Evolutionary conservation across 2,329 filamentous ascomycete species (phyloP), one percentile per base, ranked within the genome.

Genomic region (Shiraia bambusicola): DNA sequence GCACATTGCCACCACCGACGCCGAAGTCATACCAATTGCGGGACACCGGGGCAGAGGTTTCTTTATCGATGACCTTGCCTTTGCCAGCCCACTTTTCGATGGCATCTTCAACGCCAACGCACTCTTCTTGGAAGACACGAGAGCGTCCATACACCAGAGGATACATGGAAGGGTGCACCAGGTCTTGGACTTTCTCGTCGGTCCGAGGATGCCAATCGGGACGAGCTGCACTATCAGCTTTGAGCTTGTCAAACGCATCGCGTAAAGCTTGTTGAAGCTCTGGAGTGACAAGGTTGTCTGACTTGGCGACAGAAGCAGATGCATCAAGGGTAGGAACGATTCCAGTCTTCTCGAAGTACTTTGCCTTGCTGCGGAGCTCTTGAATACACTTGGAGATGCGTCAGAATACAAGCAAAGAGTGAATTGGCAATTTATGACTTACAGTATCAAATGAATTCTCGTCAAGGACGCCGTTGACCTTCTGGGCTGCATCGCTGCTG

Each of bases 121-220:
- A 49, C 3, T 54, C 58, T 4, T 65, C 52, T 25, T 39, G 22
- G 15, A 81, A 50, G 3, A 72, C 69, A 3, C 69, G 69, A 2
- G 72, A 74, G 11, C 64, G 62, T 0, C 77, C 79, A 50, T 80
- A 82, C 1, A 80, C 58, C 0, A 86, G 61, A 0, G 83, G 81
- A 49, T 76, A 86, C 6, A 86, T 68, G 0, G 81, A 86, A 1
- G 83, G 82, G 49, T 86, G 76, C 4, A 86, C 74, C 1, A 86
- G 66, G 55, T 87, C 77, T 0, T 83, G 73, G 2, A 87, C 81
- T 45, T 74, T 75, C 1, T 69, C 62, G 24, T 80, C 68, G 0
- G 77, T 81, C 2, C 75, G 70, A 0, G 82, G 83, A 60, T 86
- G 80, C 75, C 77, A 87, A 6, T 77, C 74, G 0, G 76, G 74